These are phyloP conservation scores for Elsinoe fawcettii DNA, from an alignment of 2,329 filamentous ascomycete species.

Conservation along the genomic window DNA sequence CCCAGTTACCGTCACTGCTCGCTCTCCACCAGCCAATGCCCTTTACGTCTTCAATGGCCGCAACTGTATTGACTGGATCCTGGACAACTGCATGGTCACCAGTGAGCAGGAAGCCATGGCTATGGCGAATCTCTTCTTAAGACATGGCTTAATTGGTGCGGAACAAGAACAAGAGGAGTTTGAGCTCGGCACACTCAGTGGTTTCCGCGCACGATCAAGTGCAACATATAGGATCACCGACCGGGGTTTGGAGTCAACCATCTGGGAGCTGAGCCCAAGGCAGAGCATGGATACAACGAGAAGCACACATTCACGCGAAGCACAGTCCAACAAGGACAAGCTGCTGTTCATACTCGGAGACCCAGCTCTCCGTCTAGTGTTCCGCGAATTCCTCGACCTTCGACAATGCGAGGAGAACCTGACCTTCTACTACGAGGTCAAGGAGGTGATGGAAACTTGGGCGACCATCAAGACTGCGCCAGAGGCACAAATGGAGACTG, in stretches of 20 bases:
- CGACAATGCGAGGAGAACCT: conserved; percentile 1
- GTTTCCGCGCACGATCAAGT: neutral
- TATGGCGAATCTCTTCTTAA: neutral
- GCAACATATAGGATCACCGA: neutral
- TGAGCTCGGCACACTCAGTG: neutral
- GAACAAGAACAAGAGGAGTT: neutral
- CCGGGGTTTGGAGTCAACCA: neutral
- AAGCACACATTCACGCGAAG: neutral
- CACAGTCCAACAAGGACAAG: neutral
- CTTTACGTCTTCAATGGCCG: neutral
- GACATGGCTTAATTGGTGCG: neutral
- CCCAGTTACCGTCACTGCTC: neutral
- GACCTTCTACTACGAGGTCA: neutral
- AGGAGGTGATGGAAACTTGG: neutral
- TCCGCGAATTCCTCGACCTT: neutral
- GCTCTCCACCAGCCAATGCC: neutral
- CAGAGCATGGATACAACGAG: neutral
- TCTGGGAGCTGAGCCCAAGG: conserved; percentile 2
- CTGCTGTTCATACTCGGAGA: neutral
- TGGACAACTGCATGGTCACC: conserved; percentile 1
- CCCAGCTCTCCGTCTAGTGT: neutral
- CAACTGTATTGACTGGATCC: neutral
- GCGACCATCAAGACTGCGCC: neutral
- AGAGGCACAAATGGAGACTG: conserved; percentile 1
- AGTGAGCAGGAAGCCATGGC: neutral